These are phyloP conservation scores for Telfairia occidentalis DNA, from an alignment of 331 rosid species.

Conservation along the genomic window DNA sequence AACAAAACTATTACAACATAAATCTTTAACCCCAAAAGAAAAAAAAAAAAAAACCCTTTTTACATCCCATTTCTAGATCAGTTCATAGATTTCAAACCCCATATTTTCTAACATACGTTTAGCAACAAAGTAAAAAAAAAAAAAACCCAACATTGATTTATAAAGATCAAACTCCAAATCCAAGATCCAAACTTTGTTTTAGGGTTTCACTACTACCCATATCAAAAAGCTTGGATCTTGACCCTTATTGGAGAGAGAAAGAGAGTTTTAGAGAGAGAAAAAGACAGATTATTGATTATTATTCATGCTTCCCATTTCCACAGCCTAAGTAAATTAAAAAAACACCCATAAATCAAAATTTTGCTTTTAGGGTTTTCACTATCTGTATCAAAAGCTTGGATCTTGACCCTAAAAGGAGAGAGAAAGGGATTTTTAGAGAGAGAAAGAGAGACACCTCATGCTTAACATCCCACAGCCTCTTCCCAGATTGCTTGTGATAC, in stretches of 20 bases:
- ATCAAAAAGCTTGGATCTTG: not conserved
- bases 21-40: too few species aligned
- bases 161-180: not conserved
- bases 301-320: too few species aligned
- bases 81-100: constrained; percentile 24
- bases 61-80: constrained; percentile 56
- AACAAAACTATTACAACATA: not conserved
- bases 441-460: constrained; percentile 50
- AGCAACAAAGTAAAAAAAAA: constrained; percentile 21
- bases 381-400: too few species aligned
- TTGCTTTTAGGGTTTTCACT: too few species aligned
- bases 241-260: not conserved
- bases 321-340: constrained; percentile 21
- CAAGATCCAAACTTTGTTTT: not conserved
- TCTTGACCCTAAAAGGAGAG: not conserved
- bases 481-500: constrained; percentile 58
- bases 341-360: too few species aligned
- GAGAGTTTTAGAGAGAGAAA: not conserved
- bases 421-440: not conserved
- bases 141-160: not conserved
- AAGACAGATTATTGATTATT: too few species aligned
- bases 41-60: not conserved
- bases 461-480: constrained; percentile 75
- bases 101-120: constrained; percentile 33
- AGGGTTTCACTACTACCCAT: not conserved